These are phyloP conservation scores for Trichoderma atroviride DNA, from an alignment of 2,329 filamentous ascomycete genomes.

Conservation along the genomic window DNA sequence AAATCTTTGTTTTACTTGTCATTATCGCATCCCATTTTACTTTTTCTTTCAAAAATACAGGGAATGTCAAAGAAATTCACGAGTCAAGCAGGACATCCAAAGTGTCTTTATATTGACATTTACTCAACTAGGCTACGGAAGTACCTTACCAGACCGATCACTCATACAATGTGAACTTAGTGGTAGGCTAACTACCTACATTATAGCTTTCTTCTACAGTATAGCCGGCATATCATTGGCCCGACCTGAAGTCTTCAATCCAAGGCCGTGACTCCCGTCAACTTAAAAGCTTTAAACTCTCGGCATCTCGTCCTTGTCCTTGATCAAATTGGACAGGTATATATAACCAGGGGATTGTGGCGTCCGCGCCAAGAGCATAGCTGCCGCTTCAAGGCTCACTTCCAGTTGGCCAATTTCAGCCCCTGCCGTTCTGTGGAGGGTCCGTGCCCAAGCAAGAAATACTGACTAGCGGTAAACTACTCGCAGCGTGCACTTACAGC, in stretches of 20 bases:
- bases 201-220: background rate
- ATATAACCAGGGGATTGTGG: constrained; percentile 12
- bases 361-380: constrained; percentile 27
- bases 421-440: constrained; percentile 17
- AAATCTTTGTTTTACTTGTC: background rate
- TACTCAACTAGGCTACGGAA: background rate
- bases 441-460: constrained; percentile 11
- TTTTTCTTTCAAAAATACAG: background rate
- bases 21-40: background rate
- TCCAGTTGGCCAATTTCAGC: constrained; percentile 29
- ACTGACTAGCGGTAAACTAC: background rate
- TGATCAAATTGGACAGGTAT: constrained; percentile 4
- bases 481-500: background rate
- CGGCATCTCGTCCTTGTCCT: background rate
- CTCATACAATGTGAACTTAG: background rate
- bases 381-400: constrained; percentile 28
- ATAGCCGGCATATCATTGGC: background rate
- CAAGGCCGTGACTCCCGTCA: background rate
- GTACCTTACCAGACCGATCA: background rate
- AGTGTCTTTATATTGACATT: background rate
- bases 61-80: background rate
- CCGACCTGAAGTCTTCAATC: background rate
- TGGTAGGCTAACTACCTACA: background rate
- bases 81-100: background rate
- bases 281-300: background rate